A percentile compares a stretch with the other conserved stretches of the same genome.
Conservation (phyloP, 805 yeast genomes). For the Clavispora carvajalis region DNA sequence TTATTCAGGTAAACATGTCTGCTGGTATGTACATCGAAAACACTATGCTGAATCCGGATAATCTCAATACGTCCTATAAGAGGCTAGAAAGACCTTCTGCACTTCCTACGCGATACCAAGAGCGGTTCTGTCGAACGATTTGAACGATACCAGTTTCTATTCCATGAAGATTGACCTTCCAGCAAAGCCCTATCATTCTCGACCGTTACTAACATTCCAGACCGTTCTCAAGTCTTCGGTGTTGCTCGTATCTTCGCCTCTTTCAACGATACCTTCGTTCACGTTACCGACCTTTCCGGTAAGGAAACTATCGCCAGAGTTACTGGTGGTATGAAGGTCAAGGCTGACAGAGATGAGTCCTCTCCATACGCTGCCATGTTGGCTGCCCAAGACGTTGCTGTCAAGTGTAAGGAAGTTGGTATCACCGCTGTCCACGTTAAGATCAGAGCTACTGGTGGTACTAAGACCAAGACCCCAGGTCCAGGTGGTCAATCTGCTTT, state of each 20-base stretch:
- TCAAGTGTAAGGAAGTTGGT: constrained; percentile 98
- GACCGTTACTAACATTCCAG: constrained; percentile 29
- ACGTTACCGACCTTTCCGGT: constrained; percentile 98
- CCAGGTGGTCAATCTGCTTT: constrained; percentile 99
- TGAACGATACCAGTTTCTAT: no score
- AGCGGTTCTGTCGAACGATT: no score
- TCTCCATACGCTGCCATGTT: constrained; percentile 99
- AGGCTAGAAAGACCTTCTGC: neutral
- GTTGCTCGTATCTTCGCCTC: constrained; percentile 99
- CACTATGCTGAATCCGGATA: neutral
- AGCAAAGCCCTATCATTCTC: neutral
- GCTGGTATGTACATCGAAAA: constrained; percentile 14
- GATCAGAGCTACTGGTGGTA: constrained; percentile 99
- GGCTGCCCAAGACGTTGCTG: constrained; percentile 99
- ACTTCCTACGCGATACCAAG: no score
- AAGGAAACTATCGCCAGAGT: constrained; percentile 99
- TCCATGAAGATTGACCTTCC: no score
- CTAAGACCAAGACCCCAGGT: constrained; percentile 99
- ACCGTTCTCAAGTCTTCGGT: constrained; percentile 97
- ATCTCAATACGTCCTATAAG: neutral
- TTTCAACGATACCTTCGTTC: constrained; percentile 99
- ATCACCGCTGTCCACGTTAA: constrained; percentile 99
- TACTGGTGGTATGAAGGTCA: constrained; percentile 99
- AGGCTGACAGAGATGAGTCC: constrained; percentile 99
- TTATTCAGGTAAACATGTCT: constrained; percentile 17